phyloP scores from a whole-genome alignment of 2,329 filamentous ascomycete species.

The Teratosphaeria viscida region DNA sequence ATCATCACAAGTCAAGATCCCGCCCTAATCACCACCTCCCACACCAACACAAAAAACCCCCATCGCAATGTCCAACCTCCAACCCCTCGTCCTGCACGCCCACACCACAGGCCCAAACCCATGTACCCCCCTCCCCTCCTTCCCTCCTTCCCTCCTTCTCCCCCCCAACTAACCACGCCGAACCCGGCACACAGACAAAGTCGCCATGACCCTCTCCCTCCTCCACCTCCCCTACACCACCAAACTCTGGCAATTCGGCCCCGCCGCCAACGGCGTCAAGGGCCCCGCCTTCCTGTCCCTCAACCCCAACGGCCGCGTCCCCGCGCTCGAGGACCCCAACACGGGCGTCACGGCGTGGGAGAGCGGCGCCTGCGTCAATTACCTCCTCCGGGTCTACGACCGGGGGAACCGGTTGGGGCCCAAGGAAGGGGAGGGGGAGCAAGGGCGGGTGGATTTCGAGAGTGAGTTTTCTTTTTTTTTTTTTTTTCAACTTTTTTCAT shows the following conservation, averaged over 20 bases:
- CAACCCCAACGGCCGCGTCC: conserved; percentile 36
- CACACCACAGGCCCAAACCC: conserved; percentile 34
- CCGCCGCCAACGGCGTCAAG: conserved; percentile 30
- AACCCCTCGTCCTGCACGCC: conserved; percentile 32
- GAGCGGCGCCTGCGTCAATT: conserved; percentile 41
- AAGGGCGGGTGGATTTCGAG: conserved; percentile 35
- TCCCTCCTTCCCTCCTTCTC: too few relatives aligned
- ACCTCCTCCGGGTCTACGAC: conserved; percentile 37
- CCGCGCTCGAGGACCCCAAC: conserved; percentile 37
- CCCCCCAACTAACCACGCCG: neutral
- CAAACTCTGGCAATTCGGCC: conserved; percentile 33
- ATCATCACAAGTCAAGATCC: too few relatives aligned
- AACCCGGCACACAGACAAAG: conserved; percentile 21
- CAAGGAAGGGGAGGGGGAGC: conserved; percentile 20
- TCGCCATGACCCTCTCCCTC: conserved; percentile 32
- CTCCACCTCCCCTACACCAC: conserved; percentile 32
- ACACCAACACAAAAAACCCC: neutral
- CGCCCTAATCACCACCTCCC: neutral
- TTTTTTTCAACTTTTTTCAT: neutral
- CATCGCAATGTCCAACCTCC: conserved; percentile 10
- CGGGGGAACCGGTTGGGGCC: conserved; percentile 30
- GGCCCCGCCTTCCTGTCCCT: conserved; percentile 29
- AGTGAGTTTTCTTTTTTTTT: conserved; percentile 7
- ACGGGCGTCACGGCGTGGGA: conserved; percentile 39
- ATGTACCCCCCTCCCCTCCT: neutral